phyloP scores from a whole-genome alignment of 805 yeast species.

The Ogataea polymorpha region DNA sequence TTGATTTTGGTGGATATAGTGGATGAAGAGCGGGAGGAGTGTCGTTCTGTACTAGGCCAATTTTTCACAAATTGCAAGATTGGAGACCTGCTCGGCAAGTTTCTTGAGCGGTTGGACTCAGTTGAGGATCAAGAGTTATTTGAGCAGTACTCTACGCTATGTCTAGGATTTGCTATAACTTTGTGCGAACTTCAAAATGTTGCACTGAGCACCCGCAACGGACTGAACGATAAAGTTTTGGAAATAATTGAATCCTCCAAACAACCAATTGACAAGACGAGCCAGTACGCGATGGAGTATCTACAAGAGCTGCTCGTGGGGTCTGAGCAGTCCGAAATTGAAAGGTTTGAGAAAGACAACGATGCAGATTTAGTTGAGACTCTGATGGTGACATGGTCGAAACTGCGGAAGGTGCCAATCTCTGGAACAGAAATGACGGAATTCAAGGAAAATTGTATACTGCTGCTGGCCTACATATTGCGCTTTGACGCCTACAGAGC shows the following conservation, averaged over 20 bases:
- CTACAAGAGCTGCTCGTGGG: constrained; percentile 7
- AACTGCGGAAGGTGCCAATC: constrained; percentile 8
- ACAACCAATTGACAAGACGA: constrained; percentile 5
- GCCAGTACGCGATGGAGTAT: constrained; percentile 13
- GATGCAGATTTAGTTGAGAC: constrained; percentile 11
- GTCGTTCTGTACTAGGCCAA: constrained; percentile 2
- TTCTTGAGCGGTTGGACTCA: constrained; percentile 2
- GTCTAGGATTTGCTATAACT: constrained; percentile 9
- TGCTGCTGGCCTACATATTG: constrained; percentile 13
- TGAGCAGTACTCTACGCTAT: constrained; percentile 6
- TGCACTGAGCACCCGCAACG: background rate
- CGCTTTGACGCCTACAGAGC: background rate
- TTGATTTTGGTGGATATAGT: constrained; percentile 12
- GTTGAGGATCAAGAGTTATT: constrained; percentile 1
- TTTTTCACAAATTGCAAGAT: constrained; percentile 4
- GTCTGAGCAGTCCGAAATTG: background rate
- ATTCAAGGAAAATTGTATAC: constrained; percentile 15
- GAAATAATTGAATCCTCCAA: background rate
- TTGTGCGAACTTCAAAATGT: constrained; percentile 3
- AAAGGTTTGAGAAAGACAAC: background rate
- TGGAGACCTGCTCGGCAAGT: constrained; percentile 7
- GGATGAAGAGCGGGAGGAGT: constrained; percentile 5
- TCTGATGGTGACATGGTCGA: constrained; percentile 11
- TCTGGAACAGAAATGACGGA: constrained; percentile 13
- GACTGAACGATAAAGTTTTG: constrained; percentile 8